phyloP scores from a whole-genome alignment of 176 grass and related monocot species.

The Puccinellia tenuiflora region DNA sequence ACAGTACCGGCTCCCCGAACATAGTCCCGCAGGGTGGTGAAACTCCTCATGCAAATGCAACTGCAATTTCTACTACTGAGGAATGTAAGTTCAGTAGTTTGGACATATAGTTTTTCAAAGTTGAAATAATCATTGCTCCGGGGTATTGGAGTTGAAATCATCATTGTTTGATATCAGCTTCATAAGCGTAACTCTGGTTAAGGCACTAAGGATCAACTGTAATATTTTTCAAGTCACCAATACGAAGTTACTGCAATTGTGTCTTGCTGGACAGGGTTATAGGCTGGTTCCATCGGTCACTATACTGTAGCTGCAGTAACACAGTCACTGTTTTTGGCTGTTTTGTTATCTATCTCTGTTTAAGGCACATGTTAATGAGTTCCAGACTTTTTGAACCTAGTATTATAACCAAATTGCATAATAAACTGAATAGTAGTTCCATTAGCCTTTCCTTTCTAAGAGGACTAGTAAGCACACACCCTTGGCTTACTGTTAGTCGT shows the following conservation, averaged over 20 bases:
- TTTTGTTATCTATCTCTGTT: neutral
- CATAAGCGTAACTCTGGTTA: neutral
- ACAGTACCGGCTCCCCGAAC: slow-evolving; percentile 38
- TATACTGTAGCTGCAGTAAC: neutral
- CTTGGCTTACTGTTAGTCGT: neutral
- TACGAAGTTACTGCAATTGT: neutral
- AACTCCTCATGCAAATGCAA: slow-evolving; percentile 35
- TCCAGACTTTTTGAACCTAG: neutral
- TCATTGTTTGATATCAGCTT: neutral
- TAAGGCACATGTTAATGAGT: neutral
- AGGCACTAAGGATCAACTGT: neutral
- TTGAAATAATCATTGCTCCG: neutral
- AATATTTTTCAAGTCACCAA: neutral
- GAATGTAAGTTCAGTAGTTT: slow-evolving; percentile 61
- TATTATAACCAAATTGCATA: neutral
- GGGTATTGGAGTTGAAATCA: neutral
- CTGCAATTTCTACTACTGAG: slow-evolving; percentile 45
- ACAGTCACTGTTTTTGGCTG: neutral
- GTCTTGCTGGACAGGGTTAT: neutral
- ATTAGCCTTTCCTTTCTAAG: neutral
- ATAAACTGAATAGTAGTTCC: neutral
- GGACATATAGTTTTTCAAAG: neutral
- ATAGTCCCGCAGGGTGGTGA: slow-evolving; percentile 35
- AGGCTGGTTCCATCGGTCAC: neutral
- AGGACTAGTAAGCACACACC: neutral